Percentiles rank a stretch among this genome's conserved stretches.
Evolutionary conservation across 345 rosid species (phyloP).

Genomic region (Salix koriyanagi): DNA sequence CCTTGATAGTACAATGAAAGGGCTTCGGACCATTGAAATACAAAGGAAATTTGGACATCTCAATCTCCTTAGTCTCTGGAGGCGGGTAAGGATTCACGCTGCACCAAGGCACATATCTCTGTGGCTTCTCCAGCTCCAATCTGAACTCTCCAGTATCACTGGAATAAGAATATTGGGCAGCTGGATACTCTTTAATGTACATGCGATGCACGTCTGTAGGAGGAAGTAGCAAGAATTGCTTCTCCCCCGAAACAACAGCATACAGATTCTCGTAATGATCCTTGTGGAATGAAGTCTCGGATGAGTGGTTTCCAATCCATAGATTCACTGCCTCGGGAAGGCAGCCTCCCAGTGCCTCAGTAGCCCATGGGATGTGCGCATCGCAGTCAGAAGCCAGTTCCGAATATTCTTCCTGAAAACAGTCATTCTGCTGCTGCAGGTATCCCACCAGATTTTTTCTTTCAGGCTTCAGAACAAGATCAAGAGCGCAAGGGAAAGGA

Average conservation of each 20-base stretch:
- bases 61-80: conserved; percentile 36
- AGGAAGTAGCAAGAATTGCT: conserved; percentile 76
- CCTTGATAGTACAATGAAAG: conserved; percentile 60
- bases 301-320: conserved; percentile 75
- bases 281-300: conserved; percentile 80
- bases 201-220: conserved; percentile 81
- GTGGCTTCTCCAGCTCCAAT: conserved; percentile 64
- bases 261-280: conserved; percentile 90
- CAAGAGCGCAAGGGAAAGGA: conserved; percentile 55
- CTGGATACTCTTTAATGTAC: conserved; percentile 62
- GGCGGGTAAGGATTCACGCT: conserved; percentile 76
- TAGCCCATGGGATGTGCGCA: conserved; percentile 61
- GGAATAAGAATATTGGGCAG: conserved; percentile 53
- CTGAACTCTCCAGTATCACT: conserved; percentile 45
- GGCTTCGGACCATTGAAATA: conserved; percentile 81
- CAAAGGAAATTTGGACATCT: conserved; percentile 53
- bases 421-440: conserved; percentile 83
- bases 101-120: conserved; percentile 67
- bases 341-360: conserved; percentile 62
- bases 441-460: conserved; percentile 42
- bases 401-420: conserved; percentile 63
- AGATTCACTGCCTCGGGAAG: conserved; percentile 88
- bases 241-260: conserved; percentile 78
- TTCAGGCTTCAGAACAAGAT: conserved; percentile 24
- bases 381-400: conserved; percentile 58